Percentiles rank a stretch among this genome's conserved stretches.
These are phyloP conservation scores for Calonectria naviculata DNA, from an alignment of 2,329 filamentous ascomycete species.

Conservation along the genomic window DNA sequence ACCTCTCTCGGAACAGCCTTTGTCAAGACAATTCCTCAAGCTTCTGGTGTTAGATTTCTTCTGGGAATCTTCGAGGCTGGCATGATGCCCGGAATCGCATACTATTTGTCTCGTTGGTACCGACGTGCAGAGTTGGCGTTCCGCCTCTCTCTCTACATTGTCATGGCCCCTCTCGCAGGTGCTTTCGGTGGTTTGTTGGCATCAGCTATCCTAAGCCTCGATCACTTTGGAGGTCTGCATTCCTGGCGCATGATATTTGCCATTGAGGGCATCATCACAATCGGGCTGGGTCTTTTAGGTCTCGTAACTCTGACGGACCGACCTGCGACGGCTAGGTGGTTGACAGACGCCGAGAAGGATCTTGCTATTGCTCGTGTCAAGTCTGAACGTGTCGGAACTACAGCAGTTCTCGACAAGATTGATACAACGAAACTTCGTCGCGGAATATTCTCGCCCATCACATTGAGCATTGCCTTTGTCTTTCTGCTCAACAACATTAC, in stretches of 20 bases:
- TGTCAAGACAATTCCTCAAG: slow-evolving; percentile 58
- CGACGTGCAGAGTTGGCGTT: slow-evolving; percentile 70
- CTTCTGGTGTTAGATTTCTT: slow-evolving; percentile 68
- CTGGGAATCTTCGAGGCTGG: slow-evolving; percentile 72
- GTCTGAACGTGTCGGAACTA: slow-evolving; percentile 15
- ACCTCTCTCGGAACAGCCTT: slow-evolving; percentile 71
- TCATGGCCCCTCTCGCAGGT: slow-evolving; percentile 72
- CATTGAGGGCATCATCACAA: slow-evolving; percentile 68
- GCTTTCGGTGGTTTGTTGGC: slow-evolving; percentile 74
- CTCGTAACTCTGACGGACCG: slow-evolving; percentile 8
- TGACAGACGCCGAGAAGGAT: slow-evolving; percentile 8
- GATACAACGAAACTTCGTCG: slow-evolving; percentile 8
- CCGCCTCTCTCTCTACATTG: slow-evolving; percentile 71
- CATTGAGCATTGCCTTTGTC: slow-evolving; percentile 1
- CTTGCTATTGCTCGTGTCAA: slow-evolving; percentile 14
- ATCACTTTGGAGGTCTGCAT: slow-evolving; percentile 62
- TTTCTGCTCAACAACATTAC: slow-evolving; percentile 56
- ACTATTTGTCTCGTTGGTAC: slow-evolving; percentile 74
- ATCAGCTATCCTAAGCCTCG: slow-evolving; percentile 69
- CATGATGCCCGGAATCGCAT: slow-evolving; percentile 73
- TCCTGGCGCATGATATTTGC: slow-evolving; percentile 49
- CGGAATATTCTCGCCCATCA: slow-evolving; percentile 11
- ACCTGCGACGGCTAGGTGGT: slow-evolving; percentile 9
- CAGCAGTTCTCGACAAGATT: slow-evolving; percentile 10
- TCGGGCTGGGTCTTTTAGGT: neutral